Conservation (phyloP, 2,329 filamentous ascomycete genomes). For the Pseudogymnoascus sp. region DNA sequence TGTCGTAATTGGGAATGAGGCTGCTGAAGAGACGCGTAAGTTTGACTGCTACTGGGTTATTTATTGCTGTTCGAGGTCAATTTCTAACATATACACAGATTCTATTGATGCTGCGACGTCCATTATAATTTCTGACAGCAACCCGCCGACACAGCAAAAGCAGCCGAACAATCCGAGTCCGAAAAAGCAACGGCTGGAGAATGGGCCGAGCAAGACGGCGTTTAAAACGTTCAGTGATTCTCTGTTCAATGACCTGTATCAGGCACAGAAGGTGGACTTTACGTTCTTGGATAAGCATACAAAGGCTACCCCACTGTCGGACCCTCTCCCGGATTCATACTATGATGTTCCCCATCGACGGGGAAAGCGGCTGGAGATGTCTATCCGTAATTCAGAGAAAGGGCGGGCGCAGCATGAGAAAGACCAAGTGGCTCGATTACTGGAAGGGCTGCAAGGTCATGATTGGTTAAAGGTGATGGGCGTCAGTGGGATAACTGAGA, state of each 20-base stretch:
- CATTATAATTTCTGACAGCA: slow-evolving; percentile 58
- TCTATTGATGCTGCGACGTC: slow-evolving; percentile 63
- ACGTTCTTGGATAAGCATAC: slow-evolving; percentile 40
- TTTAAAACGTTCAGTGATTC: slow-evolving; percentile 47
- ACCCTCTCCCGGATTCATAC: slow-evolving; percentile 47
- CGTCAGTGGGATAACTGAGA: slow-evolving; percentile 70
- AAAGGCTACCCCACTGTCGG: slow-evolving; percentile 30
- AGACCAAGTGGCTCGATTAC: slow-evolving; percentile 53
- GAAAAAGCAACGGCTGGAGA: neutral
- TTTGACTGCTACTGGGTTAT: slow-evolving; percentile 15
- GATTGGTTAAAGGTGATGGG: slow-evolving; percentile 94
- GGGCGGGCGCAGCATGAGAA: slow-evolving; percentile 58
- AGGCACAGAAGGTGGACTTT: slow-evolving; percentile 49
- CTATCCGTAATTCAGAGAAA: slow-evolving; percentile 55
- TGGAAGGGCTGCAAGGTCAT: slow-evolving; percentile 78
- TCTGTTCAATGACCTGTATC: slow-evolving; percentile 47
- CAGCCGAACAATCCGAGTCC: neutral
- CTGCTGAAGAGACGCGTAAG: slow-evolving; percentile 67
- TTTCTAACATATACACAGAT: slow-evolving; percentile 42
- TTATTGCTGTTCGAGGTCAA: neutral
- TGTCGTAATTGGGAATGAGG: slow-evolving; percentile 80
- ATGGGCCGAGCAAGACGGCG: slow-evolving; percentile 26
- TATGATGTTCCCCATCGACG: slow-evolving; percentile 48
- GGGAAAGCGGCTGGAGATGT: slow-evolving; percentile 51
- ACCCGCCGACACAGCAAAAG: slow-evolving; percentile 13